Evolutionary conservation across 2,329 filamentous ascomycete species (phyloP).

Genomic region (Fusarium aywerte): DNA sequence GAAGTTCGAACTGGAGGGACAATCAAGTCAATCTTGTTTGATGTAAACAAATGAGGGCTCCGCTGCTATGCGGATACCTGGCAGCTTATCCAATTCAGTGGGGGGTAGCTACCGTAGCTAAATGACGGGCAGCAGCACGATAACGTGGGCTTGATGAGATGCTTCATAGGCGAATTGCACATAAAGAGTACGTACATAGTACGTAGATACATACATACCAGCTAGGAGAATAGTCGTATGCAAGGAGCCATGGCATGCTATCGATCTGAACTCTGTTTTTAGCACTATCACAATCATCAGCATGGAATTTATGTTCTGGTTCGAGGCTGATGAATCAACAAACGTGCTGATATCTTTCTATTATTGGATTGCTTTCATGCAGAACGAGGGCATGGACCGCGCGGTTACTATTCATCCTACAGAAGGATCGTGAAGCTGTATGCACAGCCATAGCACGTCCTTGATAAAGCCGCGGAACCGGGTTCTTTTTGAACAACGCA

Average conservation of each 20-base stretch:
- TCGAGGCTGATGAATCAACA: constrained; percentile 11
- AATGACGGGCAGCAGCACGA: constrained; percentile 25
- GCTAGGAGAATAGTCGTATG: constrained; percentile 31
- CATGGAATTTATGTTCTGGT: constrained; percentile 5
- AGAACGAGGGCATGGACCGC: constrained; percentile 5
- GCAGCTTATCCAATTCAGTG: constrained; percentile 13
- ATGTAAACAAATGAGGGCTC: constrained; percentile 4
- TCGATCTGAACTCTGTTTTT: constrained; percentile 19
- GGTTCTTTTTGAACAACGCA: constrained; percentile 10
- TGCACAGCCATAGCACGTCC: not conserved
- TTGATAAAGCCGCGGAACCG: not conserved
- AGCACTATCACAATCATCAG: constrained; percentile 6
- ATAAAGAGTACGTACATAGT: not conserved
- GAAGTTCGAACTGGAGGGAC: constrained; percentile 17
- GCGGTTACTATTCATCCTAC: constrained; percentile 3
- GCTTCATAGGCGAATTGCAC: constrained; percentile 22
- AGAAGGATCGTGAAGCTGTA: not conserved
- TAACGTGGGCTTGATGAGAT: constrained; percentile 23
- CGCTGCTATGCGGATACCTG: constrained; percentile 8
- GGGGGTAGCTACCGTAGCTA: constrained; percentile 23
- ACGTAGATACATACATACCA: constrained; percentile 22
- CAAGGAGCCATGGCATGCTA: constrained; percentile 29
- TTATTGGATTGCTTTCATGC: constrained; percentile 26
- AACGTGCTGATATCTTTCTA: constrained; percentile 1
- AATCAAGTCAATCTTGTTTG: constrained; percentile 15